phyloP scores from a whole-genome alignment of 805 yeast species.

The Metschnikowia koreensis region DNA sequence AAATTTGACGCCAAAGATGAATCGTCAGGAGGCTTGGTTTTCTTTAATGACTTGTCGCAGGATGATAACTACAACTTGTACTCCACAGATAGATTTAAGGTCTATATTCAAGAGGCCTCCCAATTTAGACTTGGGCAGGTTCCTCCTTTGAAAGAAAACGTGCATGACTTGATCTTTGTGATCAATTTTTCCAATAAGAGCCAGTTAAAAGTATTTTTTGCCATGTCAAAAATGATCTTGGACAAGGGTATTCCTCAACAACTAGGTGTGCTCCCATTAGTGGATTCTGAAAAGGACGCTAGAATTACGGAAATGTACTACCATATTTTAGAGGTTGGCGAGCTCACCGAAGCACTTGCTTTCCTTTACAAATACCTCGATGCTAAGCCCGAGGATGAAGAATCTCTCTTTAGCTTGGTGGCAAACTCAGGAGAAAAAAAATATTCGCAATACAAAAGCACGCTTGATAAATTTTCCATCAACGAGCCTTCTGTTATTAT shows the following conservation, averaged over 20 bases:
- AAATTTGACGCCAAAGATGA: constrained; percentile 17
- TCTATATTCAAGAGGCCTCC: constrained; percentile 36
- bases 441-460: constrained; percentile 19
- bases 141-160: constrained; percentile 69
- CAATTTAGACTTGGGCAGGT: constrained; percentile 47
- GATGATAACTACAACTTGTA: constrained; percentile 55
- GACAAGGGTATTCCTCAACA: constrained; percentile 69
- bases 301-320: constrained; percentile 33
- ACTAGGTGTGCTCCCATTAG: constrained; percentile 76
- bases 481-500: constrained; percentile 54
- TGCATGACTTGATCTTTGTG: constrained; percentile 71
- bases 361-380: constrained; percentile 38
- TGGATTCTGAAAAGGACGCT: constrained; percentile 28
- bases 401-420: constrained; percentile 21
- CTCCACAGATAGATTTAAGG: constrained; percentile 40
- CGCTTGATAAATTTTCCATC: constrained; percentile 35
- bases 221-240: constrained; percentile 50
- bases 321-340: constrained; percentile 30
- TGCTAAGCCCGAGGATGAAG: constrained; percentile 26
- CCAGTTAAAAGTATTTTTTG: constrained; percentile 50
- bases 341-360: constrained; percentile 36
- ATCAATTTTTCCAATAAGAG: constrained; percentile 54
- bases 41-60: constrained; percentile 72
- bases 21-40: constrained; percentile 48
- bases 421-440: constrained; percentile 18